A percentile compares a stretch with the other conserved stretches of the same genome.
Evolutionary conservation across 495 filamentous ascomycete genomes (phyloP).

Genomic region (Penicillium desertorum): DNA sequence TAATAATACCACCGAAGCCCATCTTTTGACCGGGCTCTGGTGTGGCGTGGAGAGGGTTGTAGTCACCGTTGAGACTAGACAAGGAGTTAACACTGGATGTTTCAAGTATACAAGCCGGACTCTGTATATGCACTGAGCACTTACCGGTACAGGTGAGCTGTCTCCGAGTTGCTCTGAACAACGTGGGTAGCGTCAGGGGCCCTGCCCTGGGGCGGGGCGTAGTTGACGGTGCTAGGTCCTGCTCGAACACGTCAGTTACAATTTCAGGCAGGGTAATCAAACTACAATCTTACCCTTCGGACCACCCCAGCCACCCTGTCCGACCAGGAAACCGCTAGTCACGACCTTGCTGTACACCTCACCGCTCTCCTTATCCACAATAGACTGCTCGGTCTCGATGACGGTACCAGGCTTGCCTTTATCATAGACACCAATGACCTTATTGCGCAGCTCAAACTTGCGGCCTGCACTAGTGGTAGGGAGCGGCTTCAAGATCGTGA

Average conservation of each 20-base stretch:
- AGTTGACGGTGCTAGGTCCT: conserved; percentile 72
- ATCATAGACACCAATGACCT: conserved; percentile 85
- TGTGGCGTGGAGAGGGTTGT: conserved; percentile 85
- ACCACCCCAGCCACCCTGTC: conserved; percentile 84
- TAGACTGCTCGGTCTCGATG: conserved; percentile 73
- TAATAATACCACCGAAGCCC: conserved; percentile 86
- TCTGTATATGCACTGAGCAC: background rate
- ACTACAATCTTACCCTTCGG: conserved; percentile 62
- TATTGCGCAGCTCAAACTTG: conserved; percentile 73
- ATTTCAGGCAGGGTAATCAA: background rate
- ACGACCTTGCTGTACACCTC: conserved; percentile 71
- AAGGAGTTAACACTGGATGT: conserved; percentile 4
- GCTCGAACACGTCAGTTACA: background rate
- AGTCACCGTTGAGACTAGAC: conserved; percentile 75
- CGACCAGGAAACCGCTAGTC: conserved; percentile 74
- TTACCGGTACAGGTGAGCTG: conserved; percentile 70
- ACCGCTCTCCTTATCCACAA: conserved; percentile 67
- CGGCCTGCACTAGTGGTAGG: conserved; percentile 69
- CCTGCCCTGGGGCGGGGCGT: conserved; percentile 67
- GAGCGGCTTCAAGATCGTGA: conserved; percentile 75
- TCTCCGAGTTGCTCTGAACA: conserved; percentile 65
- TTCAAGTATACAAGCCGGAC: background rate
- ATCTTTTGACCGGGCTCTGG: conserved; percentile 82
- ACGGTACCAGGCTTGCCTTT: conserved; percentile 85
- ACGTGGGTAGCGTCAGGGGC: conserved; percentile 72